phyloP scores from a whole-genome alignment of 371 early-diverging fungal genomes.

The Haplosporangium sp. region DNA sequence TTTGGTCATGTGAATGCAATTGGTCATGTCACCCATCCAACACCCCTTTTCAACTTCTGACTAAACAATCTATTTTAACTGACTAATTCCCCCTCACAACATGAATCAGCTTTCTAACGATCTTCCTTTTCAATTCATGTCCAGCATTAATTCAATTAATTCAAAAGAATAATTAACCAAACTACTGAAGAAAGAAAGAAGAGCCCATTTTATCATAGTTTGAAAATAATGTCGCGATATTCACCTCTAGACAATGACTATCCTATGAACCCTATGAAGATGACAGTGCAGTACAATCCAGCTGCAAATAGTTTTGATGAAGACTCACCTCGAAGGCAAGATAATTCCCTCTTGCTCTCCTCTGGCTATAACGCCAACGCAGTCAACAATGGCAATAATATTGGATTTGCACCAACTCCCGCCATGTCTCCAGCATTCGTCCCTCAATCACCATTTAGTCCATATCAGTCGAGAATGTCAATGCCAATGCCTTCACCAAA shows the following conservation, averaged over 20 bases:
- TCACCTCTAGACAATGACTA: conserved; percentile 16
- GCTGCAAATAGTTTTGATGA: conserved; percentile 45
- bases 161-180: not conserved
- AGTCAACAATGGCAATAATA: conserved; percentile 1
- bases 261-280: conserved; percentile 31
- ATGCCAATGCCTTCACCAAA: conserved; percentile 28
- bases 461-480: conserved; percentile 23
- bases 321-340: conserved; percentile 23
- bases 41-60: not conserved
- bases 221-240: conserved; percentile 14
- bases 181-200: no score
- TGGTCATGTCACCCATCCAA: not conserved
- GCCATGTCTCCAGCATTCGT: conserved; percentile 16
- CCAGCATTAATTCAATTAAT: not conserved
- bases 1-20: not conserved
- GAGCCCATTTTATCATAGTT: no score
- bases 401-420: conserved; percentile 13
- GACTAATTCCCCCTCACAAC: not conserved
- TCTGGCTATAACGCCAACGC: conserved; percentile 26
- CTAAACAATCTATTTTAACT: not conserved
- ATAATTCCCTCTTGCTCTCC: conserved; percentile 35
- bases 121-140: not conserved
- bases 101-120: no score
- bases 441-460: conserved; percentile 33
- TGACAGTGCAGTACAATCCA: conserved; percentile 45